A percentile compares a stretch with the other conserved stretches of the same genome.
phyloP scores from a whole-genome alignment of 1,139 yeast genomes.

The Saccharomycopsis crataegensis region DNA sequence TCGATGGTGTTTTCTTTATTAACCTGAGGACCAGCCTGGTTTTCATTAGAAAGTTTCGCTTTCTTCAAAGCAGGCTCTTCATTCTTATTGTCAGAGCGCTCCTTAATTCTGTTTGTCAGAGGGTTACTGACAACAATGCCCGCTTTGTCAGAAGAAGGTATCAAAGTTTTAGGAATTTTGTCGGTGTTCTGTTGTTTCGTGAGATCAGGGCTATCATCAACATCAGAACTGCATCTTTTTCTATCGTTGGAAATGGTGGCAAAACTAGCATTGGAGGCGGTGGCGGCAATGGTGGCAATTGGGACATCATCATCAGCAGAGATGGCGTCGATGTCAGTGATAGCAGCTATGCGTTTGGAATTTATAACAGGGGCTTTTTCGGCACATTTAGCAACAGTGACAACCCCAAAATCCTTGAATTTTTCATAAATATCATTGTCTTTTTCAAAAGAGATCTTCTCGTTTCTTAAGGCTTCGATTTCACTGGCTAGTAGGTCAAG shows the following conservation, averaged over 20 bases:
- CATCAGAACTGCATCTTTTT: too few species aligned
- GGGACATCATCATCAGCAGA: neutral
- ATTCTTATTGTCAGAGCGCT: neutral
- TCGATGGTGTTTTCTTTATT: neutral
- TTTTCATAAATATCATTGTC: constrained; percentile 16
- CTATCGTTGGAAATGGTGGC: neutral
- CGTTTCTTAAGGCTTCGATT: constrained; percentile 11
- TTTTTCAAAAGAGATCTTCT: constrained; percentile 17
- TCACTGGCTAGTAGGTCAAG: constrained; percentile 5
- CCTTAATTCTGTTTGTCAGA: neutral
- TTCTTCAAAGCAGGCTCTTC: neutral
- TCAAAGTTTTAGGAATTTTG: too few species aligned
- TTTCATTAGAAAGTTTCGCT: neutral
- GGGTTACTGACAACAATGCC: neutral
- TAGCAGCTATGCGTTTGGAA: neutral
- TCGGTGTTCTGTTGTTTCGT: too few species aligned
- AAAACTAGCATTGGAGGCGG: neutral
- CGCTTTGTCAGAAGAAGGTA: neutral
- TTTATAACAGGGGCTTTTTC: neutral
- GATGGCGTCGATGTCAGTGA: neutral
- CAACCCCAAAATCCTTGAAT: constrained; percentile 3
- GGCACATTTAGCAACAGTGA: neutral
- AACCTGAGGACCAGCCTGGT: neutral
- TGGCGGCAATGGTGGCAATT: neutral
- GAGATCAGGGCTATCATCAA: too few species aligned